Base-by-base conservation (phyloP, 139 green algal genomes). In the Astrephomene gubernaculifera region DNA sequence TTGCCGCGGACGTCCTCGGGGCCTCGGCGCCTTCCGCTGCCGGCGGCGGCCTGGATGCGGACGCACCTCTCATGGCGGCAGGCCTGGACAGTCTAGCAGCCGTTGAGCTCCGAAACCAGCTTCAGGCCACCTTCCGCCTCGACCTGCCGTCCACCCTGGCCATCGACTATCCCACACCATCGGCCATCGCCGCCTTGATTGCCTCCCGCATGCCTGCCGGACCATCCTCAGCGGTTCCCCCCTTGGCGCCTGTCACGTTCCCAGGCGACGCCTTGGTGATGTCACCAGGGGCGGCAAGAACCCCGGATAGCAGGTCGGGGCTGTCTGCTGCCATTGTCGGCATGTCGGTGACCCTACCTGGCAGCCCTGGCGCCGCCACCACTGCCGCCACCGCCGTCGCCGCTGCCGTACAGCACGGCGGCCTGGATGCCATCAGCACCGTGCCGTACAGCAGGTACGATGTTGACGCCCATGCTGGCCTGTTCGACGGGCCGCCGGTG, bases 111-210 rank as follows among this genome's bases (percentile, higher is more conserved):
- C 86, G 87, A 12, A 92, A 88, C 71, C 82, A 41, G 1, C 87
- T 96, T 14, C 89, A 96, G 86, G 63, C 61, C 21, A 27, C 27
- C 52, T 64, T 72, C 45, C 14, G 60, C 92, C 27, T 96, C 25
- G 33, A 86, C 65, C 90, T 97, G 45, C 93, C 92, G 0, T 53
- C 76, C 12, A 97, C 93, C 19, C 73, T 97, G 9, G 82, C 93
- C 21, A 95, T 97, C 44, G 94, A 97, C 84, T 94, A 95, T 83
- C 94, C 93, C 12, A 94, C 92, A 2, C 65, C 65, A n/a, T 35
- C 79, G 7, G 79, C 79, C 65, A 86, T 86, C 36, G 64, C 79
- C 6, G 14, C 21, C 17, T 36, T 86, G 2, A 68, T 70, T 21
- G n/a, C n/a, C 21, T 17, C 76, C 29, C 39, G 76, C n/a, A 39